Evolutionary conservation across 2,329 filamentous ascomycete species (phyloP), one percentile per base, ranked within the genome.

Genomic region (Cercospora zeina): DNA sequence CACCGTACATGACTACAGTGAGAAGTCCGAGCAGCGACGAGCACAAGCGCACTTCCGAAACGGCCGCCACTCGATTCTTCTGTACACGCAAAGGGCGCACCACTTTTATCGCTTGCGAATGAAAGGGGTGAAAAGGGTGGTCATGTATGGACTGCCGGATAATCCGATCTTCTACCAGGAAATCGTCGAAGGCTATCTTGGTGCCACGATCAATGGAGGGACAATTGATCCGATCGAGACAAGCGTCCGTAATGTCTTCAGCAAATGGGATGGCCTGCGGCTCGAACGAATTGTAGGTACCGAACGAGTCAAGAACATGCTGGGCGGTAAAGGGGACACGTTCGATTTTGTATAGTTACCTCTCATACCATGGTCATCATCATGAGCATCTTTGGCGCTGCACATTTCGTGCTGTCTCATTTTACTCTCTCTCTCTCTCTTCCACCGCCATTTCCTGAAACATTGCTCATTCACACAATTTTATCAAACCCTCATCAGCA

Each of bases 31-130:
- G 67, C 88, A 92, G 31, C 88, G 91, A 45, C 87, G 93, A 39
- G 91, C 93, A 8, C 84, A 93, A 24, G 93, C 90, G 11, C 90
- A 97, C 74, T 97, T 99, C 77, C 79, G 91, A 67, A 89, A 81
- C 39, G 95, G 93, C 4, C 83, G 92, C 14, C 90, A 97, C 73
- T 86, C 86, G 19, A 83, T 97, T 16, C 78, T 99, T 39, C 80
- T 99, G 14, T 99, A 97, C 78, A 96, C 93, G 1, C 93, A 96
- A 75, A 87, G 95, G 62, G 90, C 93, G n/a, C 95, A 99, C 77
- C 95, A 99, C 77, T 97, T 97, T 81, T 87, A 91, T 54, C 84
- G 95, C n/a, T 92, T 95, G 73, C 84, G 85, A 68, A 82, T 99
- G 58, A 84, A 86, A 36, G 95, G 95, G 21, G 91, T 95, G 13